phyloP scores from a whole-genome alignment of 768 basidiomycete genomes.

The Russula sp. region DNA sequence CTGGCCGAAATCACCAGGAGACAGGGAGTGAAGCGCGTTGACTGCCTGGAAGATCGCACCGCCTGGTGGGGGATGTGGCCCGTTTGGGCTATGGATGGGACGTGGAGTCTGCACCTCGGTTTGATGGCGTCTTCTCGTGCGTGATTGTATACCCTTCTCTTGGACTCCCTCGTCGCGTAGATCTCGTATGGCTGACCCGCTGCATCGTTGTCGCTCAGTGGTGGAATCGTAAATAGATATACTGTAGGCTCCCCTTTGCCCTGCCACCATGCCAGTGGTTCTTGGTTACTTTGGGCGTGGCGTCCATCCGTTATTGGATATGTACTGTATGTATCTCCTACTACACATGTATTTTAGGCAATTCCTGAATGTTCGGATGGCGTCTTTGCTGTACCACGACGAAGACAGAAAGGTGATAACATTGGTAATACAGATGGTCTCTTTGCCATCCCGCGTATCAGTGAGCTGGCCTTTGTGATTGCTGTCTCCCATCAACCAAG shows the following conservation, averaged over 20 bases:
- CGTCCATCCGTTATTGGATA: slow-evolving; percentile 5
- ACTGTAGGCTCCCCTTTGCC: background rate
- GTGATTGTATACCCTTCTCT: background rate
- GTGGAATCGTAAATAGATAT: slow-evolving; percentile 4
- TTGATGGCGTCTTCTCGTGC: slow-evolving; percentile 11
- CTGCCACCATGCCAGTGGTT: background rate
- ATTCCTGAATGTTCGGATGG: background rate
- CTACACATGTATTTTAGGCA: background rate
- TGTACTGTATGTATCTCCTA: slow-evolving; percentile 2
- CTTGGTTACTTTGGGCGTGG: slow-evolving; percentile 10
- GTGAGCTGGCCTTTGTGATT: background rate
- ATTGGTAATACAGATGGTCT: too few species aligned
- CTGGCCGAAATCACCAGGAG: slow-evolving; percentile 16
- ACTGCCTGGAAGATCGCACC: slow-evolving; percentile 16
- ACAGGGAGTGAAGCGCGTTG: slow-evolving; percentile 21
- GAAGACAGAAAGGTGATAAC: background rate
- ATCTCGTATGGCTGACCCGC: background rate
- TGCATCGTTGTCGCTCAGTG: background rate
- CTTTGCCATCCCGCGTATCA: too few species aligned
- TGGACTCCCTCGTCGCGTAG: background rate
- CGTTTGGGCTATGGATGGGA: slow-evolving; percentile 10
- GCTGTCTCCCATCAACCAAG: background rate
- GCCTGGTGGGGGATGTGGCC: slow-evolving; percentile 17
- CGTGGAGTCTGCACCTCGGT: slow-evolving; percentile 14
- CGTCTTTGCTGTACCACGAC: background rate